Evolutionary conservation across 2,329 filamentous ascomycete species (phyloP), one percentile per base, ranked within the genome.

Genomic region (Arthrobotrys sinensis): DNA sequence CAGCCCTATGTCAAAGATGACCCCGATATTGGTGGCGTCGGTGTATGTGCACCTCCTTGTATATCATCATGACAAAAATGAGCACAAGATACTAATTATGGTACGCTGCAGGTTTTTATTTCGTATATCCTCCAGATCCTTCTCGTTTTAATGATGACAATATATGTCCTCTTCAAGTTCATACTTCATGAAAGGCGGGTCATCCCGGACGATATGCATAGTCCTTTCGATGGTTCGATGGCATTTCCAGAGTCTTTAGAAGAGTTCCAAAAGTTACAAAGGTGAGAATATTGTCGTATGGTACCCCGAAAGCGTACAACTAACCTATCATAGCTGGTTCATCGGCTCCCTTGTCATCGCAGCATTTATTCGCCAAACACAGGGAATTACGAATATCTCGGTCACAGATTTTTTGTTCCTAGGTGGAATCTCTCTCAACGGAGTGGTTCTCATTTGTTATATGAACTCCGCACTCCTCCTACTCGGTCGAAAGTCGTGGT

Each of bases 381-480:
- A 57, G n/a, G 52, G 34, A 43, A 70, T 70, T 11, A 71, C 55
- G 10, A 63, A 38, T 21, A 70, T 78, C 8, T 78, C 75, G 1
- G 67, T 78, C n/a, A 78, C 75, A n/a, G 75, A 78, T 24, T 78
- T 78, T 45, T 62, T 78, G 32, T 78, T 78, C 34, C 52, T 78
- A 3, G 75, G 75, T 1, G 75, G 75, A 10, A 78, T 78, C 36
- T 78, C 75, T 21, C 55, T 78, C 5, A 78, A 78, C 24, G 75
- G 75, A 2, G 50, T 78, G 5, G 75, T 78, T 0, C 66, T 78
- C 4, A 78, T 78, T 7, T 78, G 67, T 24, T 78, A 78, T 24
- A 78, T 72, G 75, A 78, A 78, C 12, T 36, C 50, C 11, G 75
- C 67, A 11, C 67, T 78, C 11, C 62, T 78, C 3, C 52, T 78